Conservation (phyloP, 2,329 filamentous ascomycete species). For the Periglandula ipomoeae region DNA sequence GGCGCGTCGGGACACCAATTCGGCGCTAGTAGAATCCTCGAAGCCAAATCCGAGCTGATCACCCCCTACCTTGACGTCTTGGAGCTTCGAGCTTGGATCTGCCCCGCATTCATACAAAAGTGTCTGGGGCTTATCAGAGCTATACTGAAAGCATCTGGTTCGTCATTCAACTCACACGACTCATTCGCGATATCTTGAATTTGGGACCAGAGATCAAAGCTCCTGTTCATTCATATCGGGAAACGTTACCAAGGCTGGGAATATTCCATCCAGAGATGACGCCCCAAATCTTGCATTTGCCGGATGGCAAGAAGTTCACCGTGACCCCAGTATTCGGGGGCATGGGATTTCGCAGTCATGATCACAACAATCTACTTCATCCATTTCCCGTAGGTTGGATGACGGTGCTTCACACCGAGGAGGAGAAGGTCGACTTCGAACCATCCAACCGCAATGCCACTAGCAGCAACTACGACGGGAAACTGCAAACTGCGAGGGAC, state of each 20-base stretch:
- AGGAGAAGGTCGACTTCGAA: constrained; percentile 16
- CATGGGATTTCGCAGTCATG: constrained; percentile 77
- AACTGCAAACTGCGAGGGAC: background rate
- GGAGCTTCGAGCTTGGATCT: background rate
- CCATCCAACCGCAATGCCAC: background rate
- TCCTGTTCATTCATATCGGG: too few species aligned
- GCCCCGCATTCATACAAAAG: background rate
- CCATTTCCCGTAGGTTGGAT: constrained; percentile 85
- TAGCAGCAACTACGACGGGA: background rate
- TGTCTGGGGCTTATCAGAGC: background rate
- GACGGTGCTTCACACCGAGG: constrained; percentile 69
- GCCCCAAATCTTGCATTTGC: constrained; percentile 54
- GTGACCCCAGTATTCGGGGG: constrained; percentile 87
- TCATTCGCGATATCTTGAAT: background rate
- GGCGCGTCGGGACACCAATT: background rate
- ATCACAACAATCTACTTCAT: constrained; percentile 58
- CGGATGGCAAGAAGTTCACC: constrained; percentile 77
- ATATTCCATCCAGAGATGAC: constrained; percentile 18
- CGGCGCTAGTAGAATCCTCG: too few species aligned
- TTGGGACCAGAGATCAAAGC: background rate
- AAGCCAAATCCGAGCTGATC: background rate
- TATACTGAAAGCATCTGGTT: background rate
- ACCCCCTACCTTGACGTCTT: background rate
- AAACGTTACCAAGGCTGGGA: background rate
- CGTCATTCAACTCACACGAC: background rate